A percentile compares a stretch with the other conserved stretches of the same genome.
Conservation (phyloP, 2,329 filamentous ascomycete species). For the Colletotrichum sansevieriae region DNA sequence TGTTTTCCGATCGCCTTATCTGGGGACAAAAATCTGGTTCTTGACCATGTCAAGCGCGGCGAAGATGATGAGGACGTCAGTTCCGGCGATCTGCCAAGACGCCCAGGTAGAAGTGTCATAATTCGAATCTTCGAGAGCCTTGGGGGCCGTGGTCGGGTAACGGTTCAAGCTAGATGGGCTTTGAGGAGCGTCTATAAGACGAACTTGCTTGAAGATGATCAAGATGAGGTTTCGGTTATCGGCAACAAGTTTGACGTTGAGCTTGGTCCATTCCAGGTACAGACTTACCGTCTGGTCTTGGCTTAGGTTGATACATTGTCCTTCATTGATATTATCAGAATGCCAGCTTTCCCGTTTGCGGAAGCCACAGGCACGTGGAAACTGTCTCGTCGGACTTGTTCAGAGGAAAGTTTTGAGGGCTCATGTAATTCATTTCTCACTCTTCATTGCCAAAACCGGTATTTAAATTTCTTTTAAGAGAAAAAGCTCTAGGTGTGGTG, state of each 20-base stretch:
- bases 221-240: slow-evolving; percentile 60
- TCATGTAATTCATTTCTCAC: no score
- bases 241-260: slow-evolving; percentile 55
- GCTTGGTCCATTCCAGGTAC: slow-evolving; percentile 71
- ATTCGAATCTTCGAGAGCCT: slow-evolving; percentile 74
- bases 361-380: background rate
- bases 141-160: slow-evolving; percentile 70
- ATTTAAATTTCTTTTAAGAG: no score
- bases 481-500: no score
- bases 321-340: background rate
- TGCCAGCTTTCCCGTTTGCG: background rate
- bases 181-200: slow-evolving; percentile 72
- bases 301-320: background rate
- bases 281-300: slow-evolving; percentile 64
- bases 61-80: slow-evolving; percentile 61
- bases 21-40: slow-evolving; percentile 63
- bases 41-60: slow-evolving; percentile 75
- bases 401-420: no score
- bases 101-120: slow-evolving; percentile 62
- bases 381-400: background rate
- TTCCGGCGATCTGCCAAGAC: slow-evolving; percentile 23
- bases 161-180: slow-evolving; percentile 60
- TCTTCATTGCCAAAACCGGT: no score
- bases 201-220: slow-evolving; percentile 75
- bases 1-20: slow-evolving; percentile 60